Conservation (phyloP, 805 yeast genomes). For the Schwanniomyces pseudopolymorphus region DNA sequence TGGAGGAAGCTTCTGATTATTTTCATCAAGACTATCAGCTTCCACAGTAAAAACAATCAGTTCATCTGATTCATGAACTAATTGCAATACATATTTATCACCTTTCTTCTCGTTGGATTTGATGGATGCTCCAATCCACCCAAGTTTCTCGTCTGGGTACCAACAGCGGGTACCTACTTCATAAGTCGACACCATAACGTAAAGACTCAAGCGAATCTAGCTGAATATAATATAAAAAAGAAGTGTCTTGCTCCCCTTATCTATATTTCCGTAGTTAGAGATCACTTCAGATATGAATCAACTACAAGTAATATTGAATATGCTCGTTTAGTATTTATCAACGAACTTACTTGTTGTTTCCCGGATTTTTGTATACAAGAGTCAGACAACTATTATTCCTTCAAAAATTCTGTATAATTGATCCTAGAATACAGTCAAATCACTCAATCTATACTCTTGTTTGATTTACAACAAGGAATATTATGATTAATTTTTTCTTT, state of each 20-base stretch:
- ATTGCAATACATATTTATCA: conserved; percentile 48
- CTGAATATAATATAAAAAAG: not conserved
- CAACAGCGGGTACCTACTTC: conserved; percentile 56
- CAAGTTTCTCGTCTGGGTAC: conserved; percentile 71
- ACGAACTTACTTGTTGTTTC: not conserved
- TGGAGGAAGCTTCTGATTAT: conserved; percentile 64
- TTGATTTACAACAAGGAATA: conserved; percentile 1
- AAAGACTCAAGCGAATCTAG: not conserved
- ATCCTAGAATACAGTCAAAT: not conserved
- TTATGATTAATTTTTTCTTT: conserved; percentile 1
- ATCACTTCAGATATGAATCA: not conserved
- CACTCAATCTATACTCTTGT: not conserved
- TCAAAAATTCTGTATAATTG: not conserved
- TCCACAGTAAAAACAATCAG: conserved; percentile 45
- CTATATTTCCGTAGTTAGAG: not conserved
- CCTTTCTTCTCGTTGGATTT: conserved; percentile 40
- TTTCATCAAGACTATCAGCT: conserved; percentile 49
- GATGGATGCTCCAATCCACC: conserved; percentile 75
- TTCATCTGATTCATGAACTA: conserved; percentile 53
- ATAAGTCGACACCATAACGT: conserved; percentile 10
- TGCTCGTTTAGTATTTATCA: not conserved
- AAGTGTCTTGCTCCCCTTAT: not conserved
- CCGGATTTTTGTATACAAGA: not conserved
- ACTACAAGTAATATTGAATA: not conserved
- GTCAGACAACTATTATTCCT: not conserved